Percentiles rank a stretch among this genome's conserved stretches.
Conservation (phyloP, 352 stramenopile species). For the Phytophthora macrochlamydospora region DNA sequence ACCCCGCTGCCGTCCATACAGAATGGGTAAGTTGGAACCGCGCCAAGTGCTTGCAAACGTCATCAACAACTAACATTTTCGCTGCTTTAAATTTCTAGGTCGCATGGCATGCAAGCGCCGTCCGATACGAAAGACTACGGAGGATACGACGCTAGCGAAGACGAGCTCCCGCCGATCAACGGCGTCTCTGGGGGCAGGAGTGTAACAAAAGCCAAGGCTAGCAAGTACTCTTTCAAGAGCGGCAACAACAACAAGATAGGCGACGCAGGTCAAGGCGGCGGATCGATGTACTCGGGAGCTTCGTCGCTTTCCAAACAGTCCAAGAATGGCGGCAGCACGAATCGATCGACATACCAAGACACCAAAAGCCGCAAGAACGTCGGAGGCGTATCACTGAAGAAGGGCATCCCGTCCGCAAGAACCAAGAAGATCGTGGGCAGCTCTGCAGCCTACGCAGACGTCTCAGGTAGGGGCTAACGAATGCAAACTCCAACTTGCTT, state of each 20-base stretch:
- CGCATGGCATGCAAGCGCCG: conserved; percentile 22
- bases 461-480: conserved; percentile 30
- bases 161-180: conserved; percentile 62
- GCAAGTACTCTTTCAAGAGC: conserved; percentile 40
- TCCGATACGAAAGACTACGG: conserved; percentile 32
- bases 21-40: conserved; percentile 28
- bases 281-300: conserved; percentile 22
- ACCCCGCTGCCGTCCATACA: conserved; percentile 61
- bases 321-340: conserved; percentile 44
- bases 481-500: conserved; percentile 22
- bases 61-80: too few species aligned
- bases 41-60: not conserved
- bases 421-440: conserved; percentile 29
- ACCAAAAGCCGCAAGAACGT: conserved; percentile 39
- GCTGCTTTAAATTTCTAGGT: conserved; percentile 9
- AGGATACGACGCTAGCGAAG: conserved; percentile 37
- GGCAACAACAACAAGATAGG: conserved; percentile 33
- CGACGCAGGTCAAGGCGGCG: conserved; percentile 18
- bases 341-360: conserved; percentile 41
- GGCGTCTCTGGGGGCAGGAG: conserved; percentile 15
- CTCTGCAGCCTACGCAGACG: conserved; percentile 27
- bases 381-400: conserved; percentile 24
- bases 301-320: conserved; percentile 30
- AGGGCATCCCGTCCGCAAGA: conserved; percentile 28
- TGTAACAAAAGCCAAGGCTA: conserved; percentile 28